Base-by-base conservation (phyloP, 805 yeast species). In the Barnettozyma sucrosica region DNA sequence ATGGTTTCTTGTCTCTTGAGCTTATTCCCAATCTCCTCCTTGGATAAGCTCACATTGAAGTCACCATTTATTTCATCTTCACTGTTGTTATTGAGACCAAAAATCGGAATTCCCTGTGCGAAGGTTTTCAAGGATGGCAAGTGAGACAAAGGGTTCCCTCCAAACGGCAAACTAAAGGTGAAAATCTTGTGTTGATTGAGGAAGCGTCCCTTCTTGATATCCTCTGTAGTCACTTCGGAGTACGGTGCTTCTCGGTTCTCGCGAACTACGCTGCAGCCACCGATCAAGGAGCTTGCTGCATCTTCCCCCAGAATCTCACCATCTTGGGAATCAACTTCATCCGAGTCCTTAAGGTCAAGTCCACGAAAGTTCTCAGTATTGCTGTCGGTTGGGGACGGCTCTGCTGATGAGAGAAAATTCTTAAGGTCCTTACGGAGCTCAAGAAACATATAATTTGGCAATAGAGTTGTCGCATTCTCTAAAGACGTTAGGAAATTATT, bases 1-100 rank as follows among this genome's bases (percentile, higher is more conserved):
- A 82, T 72, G 0, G 83, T 72, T 50, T 78, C 79, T 48, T 79
- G 83, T 33, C 84, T 69, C 43, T 70, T 67, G 32, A 68, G 44
- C 49, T 66, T 68, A 28, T 53, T 32, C 43, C 62, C 66, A 41
- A 67, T 62, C 44, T 58, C 62, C 6, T 53, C 44, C 37, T 54
- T 58, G 4, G 51, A 45, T 14, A 52, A 32, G 1, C 21, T 39
- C 3, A 21, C 37, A 4, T 49, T 43, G 25, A 39, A 41, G n/a
- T 37, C 42, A 1, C 48, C 39, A 19, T 49, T 51, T 20, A 51
- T 13, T n/a, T 5, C 55, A 7, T 49, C 52, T 23, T 49, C 51
- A 19, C 44, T 47, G 4, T 41, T 36, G 20, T 44, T 46, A 34
- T 51, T 51, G 41, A 44, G 46, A 6, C 59, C 57, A 13, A 59